These are phyloP conservation scores for Clavispora phyllophila DNA, from an alignment of 805 yeast genomes.

Conservation along the genomic window DNA sequence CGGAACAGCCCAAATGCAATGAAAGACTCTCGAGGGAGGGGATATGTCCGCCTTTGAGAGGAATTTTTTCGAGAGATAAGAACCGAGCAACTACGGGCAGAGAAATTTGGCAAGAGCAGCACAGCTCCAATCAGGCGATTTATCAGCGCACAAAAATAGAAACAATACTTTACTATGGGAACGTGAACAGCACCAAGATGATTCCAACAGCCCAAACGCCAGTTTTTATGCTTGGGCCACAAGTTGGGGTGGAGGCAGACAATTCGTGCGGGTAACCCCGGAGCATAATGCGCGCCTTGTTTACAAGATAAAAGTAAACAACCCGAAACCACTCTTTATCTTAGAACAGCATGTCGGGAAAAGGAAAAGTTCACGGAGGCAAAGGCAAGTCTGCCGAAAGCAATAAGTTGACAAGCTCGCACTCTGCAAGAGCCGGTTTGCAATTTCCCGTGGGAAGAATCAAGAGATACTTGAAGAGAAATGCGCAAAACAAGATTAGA, in stretches of 20 bases:
- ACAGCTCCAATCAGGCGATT: no score
- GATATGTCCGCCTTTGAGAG: no score
- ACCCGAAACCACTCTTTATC: conserved; percentile 7
- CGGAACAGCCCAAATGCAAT: no score
- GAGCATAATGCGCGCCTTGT: conserved; percentile 1
- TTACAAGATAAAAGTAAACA: conserved; percentile 12
- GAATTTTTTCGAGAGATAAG: no score
- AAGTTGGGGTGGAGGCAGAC: no score
- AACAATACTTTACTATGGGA: no score
- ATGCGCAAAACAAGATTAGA: conserved; percentile 76
- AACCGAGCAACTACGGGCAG: no score
- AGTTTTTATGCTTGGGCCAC: neutral
- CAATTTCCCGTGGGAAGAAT: conserved; percentile 99
- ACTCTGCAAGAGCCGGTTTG: conserved; percentile 90
- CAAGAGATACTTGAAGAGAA: conserved; percentile 81
- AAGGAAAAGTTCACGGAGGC: conserved; percentile 94
- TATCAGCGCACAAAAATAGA: no score
- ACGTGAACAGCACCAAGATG: no score
- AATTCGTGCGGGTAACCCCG: conserved; percentile 4
- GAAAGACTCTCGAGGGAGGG: no score
- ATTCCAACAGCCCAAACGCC: no score
- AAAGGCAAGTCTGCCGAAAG: conserved; percentile 82
- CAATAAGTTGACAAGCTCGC: conserved; percentile 75
- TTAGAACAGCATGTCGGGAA: conserved; percentile 54
- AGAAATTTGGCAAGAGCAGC: no score